Evolutionary conservation across 768 basidiomycete species (phyloP), one percentile per base, ranked within the genome.

Genomic region (Russula ochroleuca): DNA sequence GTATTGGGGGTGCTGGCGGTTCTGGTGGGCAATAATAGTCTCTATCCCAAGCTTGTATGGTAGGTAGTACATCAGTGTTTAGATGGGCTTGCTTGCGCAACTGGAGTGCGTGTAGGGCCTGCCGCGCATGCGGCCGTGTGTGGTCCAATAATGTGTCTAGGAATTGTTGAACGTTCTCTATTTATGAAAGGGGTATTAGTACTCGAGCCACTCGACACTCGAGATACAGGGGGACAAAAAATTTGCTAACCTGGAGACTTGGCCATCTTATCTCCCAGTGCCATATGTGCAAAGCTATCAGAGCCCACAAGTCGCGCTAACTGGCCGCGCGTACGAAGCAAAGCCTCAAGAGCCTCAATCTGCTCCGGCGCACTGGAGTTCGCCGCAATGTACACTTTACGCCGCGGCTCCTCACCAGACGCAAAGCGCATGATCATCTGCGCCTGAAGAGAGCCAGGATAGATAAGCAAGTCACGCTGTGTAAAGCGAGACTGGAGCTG

Each of bases 241-340:
- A n/a, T n/a, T n/a, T 8, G 71, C 81, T 65, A 63, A 92, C 91
- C 91, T 57, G 96, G 95, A 37, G 85, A 89, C 74, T 90, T 93
- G 1, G 95, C 96, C 97, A 99, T 99, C 77, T 97, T 99, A 75
- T 98, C 95, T 35, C 83, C 83, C 21, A 98, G 79, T 0, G 86
- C 84, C 82, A 97, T 90, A 63, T 92, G 85, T 0, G 87, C 94
- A 77, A 85, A 98, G 68, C 89, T 96, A 43, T 86, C 80, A 69
- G 85, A 84, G 11, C 96, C 96, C 41, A 97, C 87, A 17, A 98
- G 76, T 23, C 78, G 82, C 2, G 97, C 94, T 7, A 98, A 79
- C 69, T 94, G 84, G 5, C 86, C 92, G 33, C 97, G 83, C 49
- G 86, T 85, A 38, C 80, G 78, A 35, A 99, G 76, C 55, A 99